Evolutionary conservation across 2,329 filamentous ascomycete species (phyloP).

Genomic region (Pezicula carpinea): DNA sequence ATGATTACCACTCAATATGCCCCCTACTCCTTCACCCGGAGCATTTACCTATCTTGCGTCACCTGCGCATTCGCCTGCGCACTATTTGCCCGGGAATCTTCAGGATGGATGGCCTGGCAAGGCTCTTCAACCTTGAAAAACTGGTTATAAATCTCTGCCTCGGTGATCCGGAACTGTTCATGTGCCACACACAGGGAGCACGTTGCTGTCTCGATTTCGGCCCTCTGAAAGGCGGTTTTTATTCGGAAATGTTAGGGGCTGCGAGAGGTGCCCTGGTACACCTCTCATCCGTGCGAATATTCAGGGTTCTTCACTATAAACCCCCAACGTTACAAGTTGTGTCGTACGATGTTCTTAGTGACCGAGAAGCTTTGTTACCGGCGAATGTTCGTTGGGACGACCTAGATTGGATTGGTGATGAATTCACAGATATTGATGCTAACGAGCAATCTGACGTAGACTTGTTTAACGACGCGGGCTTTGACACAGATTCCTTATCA

Average conservation of each 20-base stretch:
- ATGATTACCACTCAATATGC: not conserved
- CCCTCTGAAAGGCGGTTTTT: not conserved
- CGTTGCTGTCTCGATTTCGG: not conserved
- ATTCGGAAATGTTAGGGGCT: not conserved
- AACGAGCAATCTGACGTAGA: not conserved
- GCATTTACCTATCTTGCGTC: not conserved
- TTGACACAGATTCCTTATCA: not conserved
- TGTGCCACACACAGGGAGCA: not conserved
- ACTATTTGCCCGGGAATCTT: not conserved
- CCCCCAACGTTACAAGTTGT: not conserved
- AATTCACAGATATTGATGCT: not conserved
- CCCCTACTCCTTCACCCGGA: not conserved
- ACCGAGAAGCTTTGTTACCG: not conserved
- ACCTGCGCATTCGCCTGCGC: slow-evolving; percentile 1
- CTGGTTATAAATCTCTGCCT: not conserved
- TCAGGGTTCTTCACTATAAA: not conserved
- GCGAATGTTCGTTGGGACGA: not conserved
- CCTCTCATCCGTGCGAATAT: not conserved
- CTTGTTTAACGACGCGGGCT: not conserved
- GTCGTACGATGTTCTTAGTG: not conserved
- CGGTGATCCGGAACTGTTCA: too few species aligned
- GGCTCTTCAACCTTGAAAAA: not conserved
- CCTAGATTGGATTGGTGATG: slow-evolving; percentile 1
- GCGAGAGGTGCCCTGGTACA: not conserved
- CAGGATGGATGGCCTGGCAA: not conserved